Evolutionary conservation across 192 early-diverging fungal genomes (phyloP).

Genomic region (Coemansia sp.): DNA sequence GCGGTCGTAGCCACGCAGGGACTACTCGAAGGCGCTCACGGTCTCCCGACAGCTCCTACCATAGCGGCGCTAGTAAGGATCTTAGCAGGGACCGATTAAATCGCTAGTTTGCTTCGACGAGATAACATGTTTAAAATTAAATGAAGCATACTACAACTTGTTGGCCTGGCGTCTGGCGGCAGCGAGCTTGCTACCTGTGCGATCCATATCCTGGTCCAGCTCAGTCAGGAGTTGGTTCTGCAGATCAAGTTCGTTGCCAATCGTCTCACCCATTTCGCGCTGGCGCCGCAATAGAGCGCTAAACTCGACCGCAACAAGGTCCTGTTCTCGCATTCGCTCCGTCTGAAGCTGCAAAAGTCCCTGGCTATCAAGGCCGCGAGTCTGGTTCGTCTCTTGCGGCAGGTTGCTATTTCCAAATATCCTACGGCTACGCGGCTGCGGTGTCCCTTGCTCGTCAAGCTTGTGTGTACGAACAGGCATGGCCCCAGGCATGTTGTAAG

Average conservation of each 20-base stretch:
- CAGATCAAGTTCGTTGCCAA: slow-evolving; percentile 87
- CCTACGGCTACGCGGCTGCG: slow-evolving; percentile 54
- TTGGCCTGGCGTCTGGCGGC: slow-evolving; percentile 82
- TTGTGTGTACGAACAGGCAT: slow-evolving; percentile 25
- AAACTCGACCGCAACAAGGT: slow-evolving; percentile 76
- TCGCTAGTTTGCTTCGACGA: neutral
- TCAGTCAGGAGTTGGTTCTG: slow-evolving; percentile 91
- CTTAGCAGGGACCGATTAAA: neutral
- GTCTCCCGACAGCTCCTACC: slow-evolving; percentile 17
- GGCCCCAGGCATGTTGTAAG: slow-evolving; percentile 33
- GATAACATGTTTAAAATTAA: neutral
- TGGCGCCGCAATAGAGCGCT: slow-evolving; percentile 79
- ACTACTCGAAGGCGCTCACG: slow-evolving; percentile 24
- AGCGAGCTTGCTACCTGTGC: slow-evolving; percentile 75
- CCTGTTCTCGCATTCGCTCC: slow-evolving; percentile 82
- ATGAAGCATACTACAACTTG: slow-evolving; percentile 58
- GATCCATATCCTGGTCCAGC: slow-evolving; percentile 78
- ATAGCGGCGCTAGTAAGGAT: neutral
- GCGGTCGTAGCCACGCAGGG: neutral
- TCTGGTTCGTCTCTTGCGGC: slow-evolving; percentile 79
- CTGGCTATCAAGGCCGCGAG: slow-evolving; percentile 75
- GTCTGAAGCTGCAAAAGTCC: slow-evolving; percentile 78
- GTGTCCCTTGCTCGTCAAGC: slow-evolving; percentile 27
- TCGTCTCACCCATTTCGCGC: slow-evolving; percentile 83
- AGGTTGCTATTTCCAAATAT: slow-evolving; percentile 73